phyloP scores from a whole-genome alignment of 495 filamentous ascomycete species.

The Lophiotrema nucula region DNA sequence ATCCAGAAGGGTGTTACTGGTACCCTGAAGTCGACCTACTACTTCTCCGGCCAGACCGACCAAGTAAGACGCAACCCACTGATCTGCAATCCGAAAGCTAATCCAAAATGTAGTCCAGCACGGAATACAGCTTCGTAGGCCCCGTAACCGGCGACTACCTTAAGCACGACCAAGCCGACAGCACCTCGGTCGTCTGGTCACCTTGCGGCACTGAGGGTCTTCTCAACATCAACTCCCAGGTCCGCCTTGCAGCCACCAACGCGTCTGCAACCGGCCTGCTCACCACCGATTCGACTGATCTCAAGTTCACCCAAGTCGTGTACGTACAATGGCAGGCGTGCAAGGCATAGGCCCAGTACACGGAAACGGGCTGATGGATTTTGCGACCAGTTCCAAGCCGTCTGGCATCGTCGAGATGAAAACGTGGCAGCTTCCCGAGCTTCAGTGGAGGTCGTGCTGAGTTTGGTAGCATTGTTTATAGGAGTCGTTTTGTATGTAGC shows the following conservation, averaged over 20 bases:
- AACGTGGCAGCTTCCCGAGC: not conserved
- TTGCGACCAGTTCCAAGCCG: not conserved
- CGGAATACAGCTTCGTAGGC: slow-evolving; percentile 34
- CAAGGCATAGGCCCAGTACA: slow-evolving; percentile 5
- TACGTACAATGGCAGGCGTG: slow-evolving; percentile 34
- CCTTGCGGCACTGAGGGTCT: slow-evolving; percentile 39
- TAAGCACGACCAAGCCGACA: slow-evolving; percentile 36
- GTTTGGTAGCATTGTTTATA: not conserved
- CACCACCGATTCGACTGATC: slow-evolving; percentile 44
- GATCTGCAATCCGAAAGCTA: not conserved
- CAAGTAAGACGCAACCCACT: slow-evolving; percentile 23
- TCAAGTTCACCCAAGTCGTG: slow-evolving; percentile 43
- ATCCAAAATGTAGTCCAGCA: slow-evolving; percentile 22
- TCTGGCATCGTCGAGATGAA: not conserved
- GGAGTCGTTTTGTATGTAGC: too few species aligned
- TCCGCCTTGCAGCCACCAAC: slow-evolving; percentile 32
- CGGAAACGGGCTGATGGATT: not conserved
- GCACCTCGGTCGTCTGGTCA: slow-evolving; percentile 38
- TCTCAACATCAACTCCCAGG: slow-evolving; percentile 42
- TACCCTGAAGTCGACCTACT: slow-evolving; percentile 52
- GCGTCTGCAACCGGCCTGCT: slow-evolving; percentile 36
- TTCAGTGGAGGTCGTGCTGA: not conserved
- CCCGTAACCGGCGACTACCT: slow-evolving; percentile 36
- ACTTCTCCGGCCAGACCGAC: slow-evolving; percentile 48
- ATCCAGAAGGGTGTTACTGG: slow-evolving; percentile 48